Base-by-base conservation (phyloP, 176 grass and related monocot genomes). In the Oryza rufipogon region DNA sequence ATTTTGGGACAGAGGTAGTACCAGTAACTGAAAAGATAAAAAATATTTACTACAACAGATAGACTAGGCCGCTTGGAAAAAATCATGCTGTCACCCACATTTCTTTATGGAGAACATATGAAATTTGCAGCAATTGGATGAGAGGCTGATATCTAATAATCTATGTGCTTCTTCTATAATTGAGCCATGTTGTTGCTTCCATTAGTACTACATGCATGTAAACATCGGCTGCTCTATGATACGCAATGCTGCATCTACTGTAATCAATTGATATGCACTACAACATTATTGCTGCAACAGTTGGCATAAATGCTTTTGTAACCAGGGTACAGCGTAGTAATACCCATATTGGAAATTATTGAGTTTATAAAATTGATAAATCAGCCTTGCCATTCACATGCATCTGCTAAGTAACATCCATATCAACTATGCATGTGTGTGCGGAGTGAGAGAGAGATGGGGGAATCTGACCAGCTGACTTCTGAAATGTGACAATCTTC, bases 401-500 rank as follows among this genome's bases (percentile, higher is more conserved):
- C 75, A 70, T 79, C 36, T 51, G 26, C 20, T 63, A 30, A 77
- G 79, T 72, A 83, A 69, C 45, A 80, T 83, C 26, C 36, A 70
- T 80, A 87, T 79, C 74, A 83, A 73, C 69, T 63, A 51, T 78
- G 60, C 36, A 20, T 48, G 75, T 38, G 38, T n/a, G 80, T 16
- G 71, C 38, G 58, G 58, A 46, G n/a, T 80, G 66, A 79, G 38
- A 86, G 83, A 85, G 58, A 83, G 86, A 80, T 63, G 54, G 82
- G 81, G 63, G 63, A 86, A 82, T 80, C 93, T 92, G 68, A 99
- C 96, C 96, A 79, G 96, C 96, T 76, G 96, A 90, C 88, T 99
- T 99, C 82, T 99, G 96, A 91, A 99, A 99, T 68, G 93, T 99
- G 80, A 99, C 96, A 76, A 99, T 93, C 91, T 99, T 99, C 93